A percentile compares a stretch with the other conserved stretches of the same genome.
Conservation (phyloP, 169 alveolate genomes). For the Plasmodium knowlesi region DNA sequence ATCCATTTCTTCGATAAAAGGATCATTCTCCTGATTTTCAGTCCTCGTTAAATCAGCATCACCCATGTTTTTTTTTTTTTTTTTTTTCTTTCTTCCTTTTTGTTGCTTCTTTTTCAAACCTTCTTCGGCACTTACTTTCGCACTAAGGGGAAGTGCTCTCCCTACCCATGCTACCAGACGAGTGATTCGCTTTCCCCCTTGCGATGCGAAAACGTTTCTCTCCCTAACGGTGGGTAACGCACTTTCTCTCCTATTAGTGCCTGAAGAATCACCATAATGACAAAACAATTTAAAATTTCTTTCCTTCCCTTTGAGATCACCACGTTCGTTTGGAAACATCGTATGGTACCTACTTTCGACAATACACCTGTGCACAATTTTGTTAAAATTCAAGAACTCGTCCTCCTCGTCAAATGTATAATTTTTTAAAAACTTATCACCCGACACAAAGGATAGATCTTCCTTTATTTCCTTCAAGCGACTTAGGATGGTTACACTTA, state of each 20-base stretch:
- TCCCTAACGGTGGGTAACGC: not conserved
- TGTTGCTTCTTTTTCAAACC: not conserved
- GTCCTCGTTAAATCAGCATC: not conserved
- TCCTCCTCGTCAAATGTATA: conserved; percentile 19
- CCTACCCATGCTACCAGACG: not conserved
- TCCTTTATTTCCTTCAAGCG: conserved; percentile 13
- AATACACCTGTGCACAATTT: conserved; percentile 42
- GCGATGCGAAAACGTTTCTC: not conserved
- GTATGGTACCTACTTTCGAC: not conserved
- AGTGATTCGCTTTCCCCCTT: not conserved
- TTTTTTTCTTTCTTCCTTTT: not conserved
- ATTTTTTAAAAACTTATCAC: conserved; percentile 30
- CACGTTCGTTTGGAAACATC: not conserved
- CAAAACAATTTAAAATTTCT: conserved; percentile 23
- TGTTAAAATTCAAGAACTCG: conserved; percentile 18
- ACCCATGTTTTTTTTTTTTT: not conserved
- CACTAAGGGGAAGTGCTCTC: not conserved
- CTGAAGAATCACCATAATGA: not conserved
- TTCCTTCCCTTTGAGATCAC: not conserved
- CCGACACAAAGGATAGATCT: conserved; percentile 7
- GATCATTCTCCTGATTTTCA: not conserved
- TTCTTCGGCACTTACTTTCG: not conserved
- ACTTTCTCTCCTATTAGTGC: not conserved
- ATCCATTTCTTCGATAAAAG: not conserved
- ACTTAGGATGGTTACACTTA: conserved; percentile 18